Percentiles rank a stretch among this genome's conserved stretches.
Conservation (phyloP, 768 basidiomycete species). For the Solioccasus polychromus region DNA sequence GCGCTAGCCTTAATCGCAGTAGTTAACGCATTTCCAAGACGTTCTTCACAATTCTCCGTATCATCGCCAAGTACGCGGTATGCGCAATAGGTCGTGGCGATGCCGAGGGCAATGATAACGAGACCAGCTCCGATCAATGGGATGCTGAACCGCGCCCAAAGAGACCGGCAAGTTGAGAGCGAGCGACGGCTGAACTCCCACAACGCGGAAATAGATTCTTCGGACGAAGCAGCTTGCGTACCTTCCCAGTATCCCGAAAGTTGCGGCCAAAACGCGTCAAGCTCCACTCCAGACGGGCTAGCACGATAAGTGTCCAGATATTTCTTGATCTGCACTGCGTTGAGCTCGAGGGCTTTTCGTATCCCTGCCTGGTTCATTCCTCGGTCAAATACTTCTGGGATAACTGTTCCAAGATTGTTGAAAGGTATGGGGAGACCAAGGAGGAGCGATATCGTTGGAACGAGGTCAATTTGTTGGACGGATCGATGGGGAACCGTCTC, state of each 20-base stretch:
- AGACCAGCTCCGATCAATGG: constrained; percentile 75
- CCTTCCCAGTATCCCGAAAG: constrained; percentile 49
- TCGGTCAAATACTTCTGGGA: constrained; percentile 87
- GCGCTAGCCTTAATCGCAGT: constrained; percentile 34
- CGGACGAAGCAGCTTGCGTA: constrained; percentile 25
- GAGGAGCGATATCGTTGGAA: constrained; percentile 84
- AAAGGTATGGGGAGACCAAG: constrained; percentile 93
- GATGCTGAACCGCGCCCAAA: constrained; percentile 96
- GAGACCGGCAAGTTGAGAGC: constrained; percentile 62
- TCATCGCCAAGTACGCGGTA: constrained; percentile 48
- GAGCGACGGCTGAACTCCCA: constrained; percentile 34
- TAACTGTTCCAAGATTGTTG: constrained; percentile 89
- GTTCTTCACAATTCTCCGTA: constrained; percentile 40
- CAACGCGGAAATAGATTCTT: constrained; percentile 11
- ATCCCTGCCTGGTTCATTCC: constrained; percentile 36
- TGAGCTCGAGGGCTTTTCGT: constrained; percentile 60
- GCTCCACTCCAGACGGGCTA: constrained; percentile 67
- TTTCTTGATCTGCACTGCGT: constrained; percentile 68
- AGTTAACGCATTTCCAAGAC: constrained; percentile 34
- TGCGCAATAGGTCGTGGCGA: constrained; percentile 52
- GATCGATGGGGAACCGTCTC: constrained; percentile 51
- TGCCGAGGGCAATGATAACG: constrained; percentile 51
- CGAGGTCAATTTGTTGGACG: constrained; percentile 91
- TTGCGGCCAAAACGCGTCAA: constrained; percentile 59
- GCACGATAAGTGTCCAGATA: constrained; percentile 79